A percentile compares a stretch with the other conserved stretches of the same genome.
Conservation (phyloP, 108 stramenopile genomes). For the Schizochytrium sp. region DNA sequence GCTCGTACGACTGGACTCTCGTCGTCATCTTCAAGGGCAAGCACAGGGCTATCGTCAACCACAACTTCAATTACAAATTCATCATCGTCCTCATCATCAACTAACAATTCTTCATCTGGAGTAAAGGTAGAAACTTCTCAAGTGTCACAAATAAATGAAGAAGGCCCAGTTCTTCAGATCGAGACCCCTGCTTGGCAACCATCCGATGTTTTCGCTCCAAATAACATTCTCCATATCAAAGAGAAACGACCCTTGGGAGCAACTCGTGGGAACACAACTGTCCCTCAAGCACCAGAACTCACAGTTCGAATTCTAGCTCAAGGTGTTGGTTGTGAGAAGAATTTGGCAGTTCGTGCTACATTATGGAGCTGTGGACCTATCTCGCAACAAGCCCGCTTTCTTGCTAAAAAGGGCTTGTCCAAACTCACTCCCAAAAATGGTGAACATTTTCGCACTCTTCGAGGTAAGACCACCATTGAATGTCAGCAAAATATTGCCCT, state of each 20-base stretch:
- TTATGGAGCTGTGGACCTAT: slow-evolving; percentile 17
- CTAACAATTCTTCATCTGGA: too few species aligned
- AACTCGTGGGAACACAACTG: slow-evolving; percentile 42
- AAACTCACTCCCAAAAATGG: neutral
- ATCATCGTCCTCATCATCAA: too few species aligned
- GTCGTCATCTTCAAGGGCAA: too few species aligned
- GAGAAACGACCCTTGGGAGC: slow-evolving; percentile 58
- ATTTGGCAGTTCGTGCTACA: slow-evolving; percentile 14
- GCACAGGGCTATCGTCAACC: too few species aligned
- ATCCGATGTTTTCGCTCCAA: neutral
- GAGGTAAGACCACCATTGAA: neutral
- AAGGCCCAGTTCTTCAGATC: neutral
- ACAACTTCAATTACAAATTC: too few species aligned
- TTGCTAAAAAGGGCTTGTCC: neutral
- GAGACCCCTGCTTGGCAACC: neutral
- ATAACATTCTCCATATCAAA: slow-evolving; percentile 29
- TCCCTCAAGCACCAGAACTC: slow-evolving; percentile 41
- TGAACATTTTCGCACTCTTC: neutral
- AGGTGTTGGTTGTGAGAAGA: neutral
- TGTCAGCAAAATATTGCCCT: neutral
- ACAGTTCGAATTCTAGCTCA: slow-evolving; percentile 33
- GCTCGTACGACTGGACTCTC: too few species aligned
- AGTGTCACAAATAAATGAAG: too few species aligned
- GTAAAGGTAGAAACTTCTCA: too few species aligned
- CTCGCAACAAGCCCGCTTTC: neutral